These are phyloP conservation scores for Neoboletus magnificus DNA, from an alignment of 768 basidiomycete species.

Conservation along the genomic window DNA sequence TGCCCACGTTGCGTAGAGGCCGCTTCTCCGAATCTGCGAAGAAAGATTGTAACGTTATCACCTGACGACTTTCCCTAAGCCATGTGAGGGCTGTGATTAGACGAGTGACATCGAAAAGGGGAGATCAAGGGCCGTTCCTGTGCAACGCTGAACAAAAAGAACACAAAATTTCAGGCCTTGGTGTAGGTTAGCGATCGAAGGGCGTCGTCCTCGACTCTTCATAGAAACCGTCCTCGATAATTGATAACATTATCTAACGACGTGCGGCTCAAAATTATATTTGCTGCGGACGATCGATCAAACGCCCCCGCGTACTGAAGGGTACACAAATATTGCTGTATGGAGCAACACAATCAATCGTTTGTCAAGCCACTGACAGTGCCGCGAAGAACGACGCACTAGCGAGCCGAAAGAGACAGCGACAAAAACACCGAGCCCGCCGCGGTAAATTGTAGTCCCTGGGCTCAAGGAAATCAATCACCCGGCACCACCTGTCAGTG, in stretches of 20 bases:
- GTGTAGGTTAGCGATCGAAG: constrained; percentile 7
- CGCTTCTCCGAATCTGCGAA: constrained; percentile 16
- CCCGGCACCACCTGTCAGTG: constrained; percentile 10
- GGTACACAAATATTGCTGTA: constrained; percentile 1
- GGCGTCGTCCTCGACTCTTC: not conserved
- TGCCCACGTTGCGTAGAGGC: constrained; percentile 24
- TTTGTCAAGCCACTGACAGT: constrained; percentile 9
- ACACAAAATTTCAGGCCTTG: constrained; percentile 2
- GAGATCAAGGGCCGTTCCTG: constrained; percentile 10
- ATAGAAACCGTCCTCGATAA: not conserved
- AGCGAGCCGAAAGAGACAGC: constrained; percentile 5
- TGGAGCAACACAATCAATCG: not conserved
- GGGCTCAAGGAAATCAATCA: constrained; percentile 8
- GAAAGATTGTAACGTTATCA: constrained; percentile 22
- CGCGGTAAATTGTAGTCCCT: constrained; percentile 2
- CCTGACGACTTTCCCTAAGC: constrained; percentile 11
- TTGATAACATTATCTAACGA: constrained; percentile 7
- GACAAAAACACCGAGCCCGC: constrained; percentile 7
- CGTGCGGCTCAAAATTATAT: not conserved
- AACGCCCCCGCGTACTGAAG: not conserved
- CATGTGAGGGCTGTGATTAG: constrained; percentile 11
- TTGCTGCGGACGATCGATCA: constrained; percentile 9
- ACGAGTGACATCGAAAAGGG: constrained; percentile 2
- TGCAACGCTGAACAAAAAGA: not conserved
- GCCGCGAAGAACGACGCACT: constrained; percentile 3